Evolutionary conservation across 1,139 yeast genomes (phyloP), one percentile per base, ranked within the genome.

Genomic region (Kodamaea arcana): DNA sequence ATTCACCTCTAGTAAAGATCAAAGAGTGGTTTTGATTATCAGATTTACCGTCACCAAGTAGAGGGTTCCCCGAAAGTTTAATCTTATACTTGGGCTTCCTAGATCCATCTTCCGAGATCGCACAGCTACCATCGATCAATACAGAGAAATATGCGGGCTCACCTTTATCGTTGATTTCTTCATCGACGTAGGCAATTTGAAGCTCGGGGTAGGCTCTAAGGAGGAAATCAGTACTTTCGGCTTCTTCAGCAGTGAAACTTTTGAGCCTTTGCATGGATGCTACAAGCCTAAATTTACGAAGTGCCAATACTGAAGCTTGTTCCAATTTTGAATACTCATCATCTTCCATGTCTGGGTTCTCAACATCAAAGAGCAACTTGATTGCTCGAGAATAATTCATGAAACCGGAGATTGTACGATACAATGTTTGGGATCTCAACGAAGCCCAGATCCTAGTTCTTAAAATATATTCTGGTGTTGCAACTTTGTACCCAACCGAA

Each of bases 371-470:
- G 16, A 75, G 48, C 9, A 73, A 51, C 40, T 73, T 75, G 3
- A 75, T 64, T 0, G 80, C 80, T 14, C 74, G 54, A 7, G 75
- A 66, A 45, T 75, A 75, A 45, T 75, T 74, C 80, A 74, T 74
- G 43, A 75, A 75, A 1, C 80, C 80, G 1, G 78, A 64, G 13
- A 75, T 62, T 1, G 80, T 75, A 34, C 80, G 59, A 43, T 69
- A 75, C 15, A 75, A 54, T 0, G 81, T 75, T 47, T 75, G 81
- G 2, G 77, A 63, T 45, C 80, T 58, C 33, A 75, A 55, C 0
- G 80, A 74, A 1, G 80, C 79, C 80, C 81, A 75, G 13, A 75
- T 66, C 43, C 80, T 50, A 1, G 80, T 74, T 46, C 80, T 56
- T 37, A 74, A 48, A 15, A 72, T 62, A 44, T 70, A 73, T 34